phyloP scores from a whole-genome alignment of 768 basidiomycete species.

The Leccinum disarticulatum region DNA sequence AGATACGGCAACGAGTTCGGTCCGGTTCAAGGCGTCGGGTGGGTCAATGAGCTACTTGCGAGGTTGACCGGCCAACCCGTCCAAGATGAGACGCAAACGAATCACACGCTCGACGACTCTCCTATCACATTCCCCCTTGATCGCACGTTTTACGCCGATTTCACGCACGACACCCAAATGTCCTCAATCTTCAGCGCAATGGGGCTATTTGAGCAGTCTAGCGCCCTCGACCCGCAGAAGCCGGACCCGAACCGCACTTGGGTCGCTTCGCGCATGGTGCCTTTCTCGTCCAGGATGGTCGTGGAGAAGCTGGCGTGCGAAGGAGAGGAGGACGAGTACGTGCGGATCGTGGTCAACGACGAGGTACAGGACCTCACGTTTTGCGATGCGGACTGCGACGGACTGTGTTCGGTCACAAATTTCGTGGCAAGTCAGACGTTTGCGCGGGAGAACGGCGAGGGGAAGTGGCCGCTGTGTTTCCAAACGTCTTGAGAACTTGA shows the following conservation, averaged over 20 bases:
- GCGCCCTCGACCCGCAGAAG: conserved; percentile 9
- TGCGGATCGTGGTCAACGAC: conserved; percentile 26
- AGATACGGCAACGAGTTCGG: conserved; percentile 69
- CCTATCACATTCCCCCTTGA: conserved; percentile 71
- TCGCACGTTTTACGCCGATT: conserved; percentile 70
- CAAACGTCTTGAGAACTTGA: not conserved
- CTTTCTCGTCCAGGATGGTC: conserved; percentile 71
- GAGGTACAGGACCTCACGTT: not conserved
- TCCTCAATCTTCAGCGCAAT: conserved; percentile 64
- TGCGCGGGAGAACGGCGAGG: not conserved
- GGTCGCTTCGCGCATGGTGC: conserved; percentile 56
- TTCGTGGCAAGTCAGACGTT: not conserved
- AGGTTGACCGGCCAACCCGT: conserved; percentile 66
- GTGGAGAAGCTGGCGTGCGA: conserved; percentile 58
- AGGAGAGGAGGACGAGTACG: conserved; percentile 39
- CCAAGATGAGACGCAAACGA: conserved; percentile 71
- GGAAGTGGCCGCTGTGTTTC: not conserved
- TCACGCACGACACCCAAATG: conserved; percentile 85
- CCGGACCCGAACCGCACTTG: conserved; percentile 41
- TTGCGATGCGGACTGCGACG: not conserved
- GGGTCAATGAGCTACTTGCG: conserved; percentile 82
- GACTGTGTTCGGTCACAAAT: not conserved
- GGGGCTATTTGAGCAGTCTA: conserved; percentile 49
- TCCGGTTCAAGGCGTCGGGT: conserved; percentile 79
- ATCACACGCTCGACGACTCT: conserved; percentile 64